A percentile compares a stretch with the other conserved stretches of the same genome.
Evolutionary conservation across 352 stramenopile species (phyloP).

Genomic region (Phytophthora crassamura): DNA sequence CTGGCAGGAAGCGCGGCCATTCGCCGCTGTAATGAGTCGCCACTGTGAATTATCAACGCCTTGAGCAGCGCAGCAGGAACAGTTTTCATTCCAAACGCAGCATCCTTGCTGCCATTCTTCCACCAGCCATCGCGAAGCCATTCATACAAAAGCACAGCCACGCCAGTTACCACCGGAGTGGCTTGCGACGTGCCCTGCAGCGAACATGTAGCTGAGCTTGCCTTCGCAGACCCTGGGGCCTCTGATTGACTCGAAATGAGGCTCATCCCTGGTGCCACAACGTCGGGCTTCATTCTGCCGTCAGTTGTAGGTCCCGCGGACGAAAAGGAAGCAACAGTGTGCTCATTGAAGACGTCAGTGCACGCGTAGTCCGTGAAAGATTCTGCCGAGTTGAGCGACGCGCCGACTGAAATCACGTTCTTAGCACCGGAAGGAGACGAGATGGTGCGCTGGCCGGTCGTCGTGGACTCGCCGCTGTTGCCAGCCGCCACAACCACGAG

Average conservation of each 20-base stretch:
- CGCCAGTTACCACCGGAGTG: slow-evolving; percentile 74
- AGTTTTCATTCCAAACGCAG: slow-evolving; percentile 55
- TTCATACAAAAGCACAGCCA: slow-evolving; percentile 78
- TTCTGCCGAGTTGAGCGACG: slow-evolving; percentile 68
- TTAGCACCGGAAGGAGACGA: slow-evolving; percentile 84
- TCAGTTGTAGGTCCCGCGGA: slow-evolving; percentile 84
- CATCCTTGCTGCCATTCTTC: slow-evolving; percentile 66
- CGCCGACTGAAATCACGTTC: slow-evolving; percentile 86
- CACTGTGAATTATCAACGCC: slow-evolving; percentile 84
- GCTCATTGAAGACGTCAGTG: slow-evolving; percentile 71
- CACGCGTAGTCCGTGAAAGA: slow-evolving; percentile 61
- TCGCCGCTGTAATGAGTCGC: slow-evolving; percentile 56
- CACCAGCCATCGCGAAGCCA: slow-evolving; percentile 86
- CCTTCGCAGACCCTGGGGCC: slow-evolving; percentile 54
- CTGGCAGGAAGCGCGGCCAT: slow-evolving; percentile 46
- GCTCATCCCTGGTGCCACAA: slow-evolving; percentile 86
- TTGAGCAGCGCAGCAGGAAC: slow-evolving; percentile 81
- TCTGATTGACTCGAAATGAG: slow-evolving; percentile 79
- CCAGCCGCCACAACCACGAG: slow-evolving; percentile 89
- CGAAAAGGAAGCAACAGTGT: slow-evolving; percentile 85
- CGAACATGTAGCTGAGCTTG: slow-evolving; percentile 66
- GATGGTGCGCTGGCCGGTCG: slow-evolving; percentile 63
- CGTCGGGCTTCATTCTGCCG: slow-evolving; percentile 87
- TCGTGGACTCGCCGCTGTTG: slow-evolving; percentile 85
- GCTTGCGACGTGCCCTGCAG: slow-evolving; percentile 83